Conservation (phyloP, 257 asterid species). For the Capsicum chinense region DNA sequence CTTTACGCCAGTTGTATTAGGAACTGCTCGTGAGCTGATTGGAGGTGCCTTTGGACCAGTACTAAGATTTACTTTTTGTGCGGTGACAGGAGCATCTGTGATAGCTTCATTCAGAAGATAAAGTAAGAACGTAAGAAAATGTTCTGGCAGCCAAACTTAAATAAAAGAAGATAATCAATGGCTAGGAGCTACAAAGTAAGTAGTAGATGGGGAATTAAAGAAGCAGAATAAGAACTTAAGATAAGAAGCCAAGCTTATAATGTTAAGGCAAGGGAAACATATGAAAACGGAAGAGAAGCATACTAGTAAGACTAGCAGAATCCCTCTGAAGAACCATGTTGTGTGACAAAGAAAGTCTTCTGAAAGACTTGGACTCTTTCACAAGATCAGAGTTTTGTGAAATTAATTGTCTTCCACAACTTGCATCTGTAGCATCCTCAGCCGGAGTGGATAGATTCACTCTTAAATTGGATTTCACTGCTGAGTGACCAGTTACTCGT, state of each 20-base stretch:
- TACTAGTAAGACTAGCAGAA: conserved; percentile 71
- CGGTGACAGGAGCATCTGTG: conserved; percentile 68
- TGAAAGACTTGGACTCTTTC: conserved; percentile 71
- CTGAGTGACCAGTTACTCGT: conserved; percentile 61
- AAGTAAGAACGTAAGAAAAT: conserved; percentile 30
- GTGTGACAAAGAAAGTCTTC: conserved; percentile 69
- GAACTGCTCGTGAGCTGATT: conserved; percentile 49
- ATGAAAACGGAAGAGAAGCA: conserved; percentile 39
- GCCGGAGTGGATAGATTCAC: conserved; percentile 54
- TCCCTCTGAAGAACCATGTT: conserved; percentile 74
- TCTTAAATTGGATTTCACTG: conserved; percentile 64
- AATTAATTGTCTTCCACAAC: conserved; percentile 76
- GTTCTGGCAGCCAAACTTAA: conserved; percentile 28
- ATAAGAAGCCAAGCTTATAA: conserved; percentile 24
- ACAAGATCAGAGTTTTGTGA: conserved; percentile 72
- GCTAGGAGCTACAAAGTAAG: conserved; percentile 27
- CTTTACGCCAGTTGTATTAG: conserved; percentile 58
- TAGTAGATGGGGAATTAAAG: neutral
- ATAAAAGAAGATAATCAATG: conserved; percentile 21
- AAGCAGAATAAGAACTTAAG: conserved; percentile 24
- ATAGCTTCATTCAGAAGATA: conserved; percentile 60
- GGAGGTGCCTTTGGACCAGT: conserved; percentile 59
- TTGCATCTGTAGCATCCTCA: conserved; percentile 63
- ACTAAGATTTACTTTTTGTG: conserved; percentile 65
- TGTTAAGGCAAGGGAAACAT: conserved; percentile 28